phyloP scores from a whole-genome alignment of 2,329 filamentous ascomycete species.

The Aspergillus glaucus region DNA sequence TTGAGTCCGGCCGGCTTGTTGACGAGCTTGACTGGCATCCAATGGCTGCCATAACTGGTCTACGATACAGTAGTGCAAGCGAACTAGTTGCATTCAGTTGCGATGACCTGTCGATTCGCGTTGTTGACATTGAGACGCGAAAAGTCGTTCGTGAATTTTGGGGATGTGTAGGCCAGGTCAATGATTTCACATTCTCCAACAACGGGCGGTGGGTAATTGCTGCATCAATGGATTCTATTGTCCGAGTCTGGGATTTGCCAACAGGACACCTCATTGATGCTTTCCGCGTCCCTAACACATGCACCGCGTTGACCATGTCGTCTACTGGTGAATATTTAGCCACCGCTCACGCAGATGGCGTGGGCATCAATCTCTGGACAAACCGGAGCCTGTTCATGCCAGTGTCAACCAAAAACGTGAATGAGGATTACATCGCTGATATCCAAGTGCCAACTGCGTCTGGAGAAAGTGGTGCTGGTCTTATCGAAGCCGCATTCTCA shows the following conservation, averaged over 20 bases:
- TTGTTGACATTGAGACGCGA: constrained; percentile 85
- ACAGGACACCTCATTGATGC: constrained; percentile 94
- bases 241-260: constrained; percentile 90
- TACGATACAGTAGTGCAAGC: constrained; percentile 74
- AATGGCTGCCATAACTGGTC: constrained; percentile 67
- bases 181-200: constrained; percentile 81
- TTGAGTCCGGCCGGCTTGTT: constrained; percentile 70
- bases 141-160: constrained; percentile 90
- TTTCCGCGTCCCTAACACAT: constrained; percentile 70
- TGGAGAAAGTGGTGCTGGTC: constrained; percentile 69
- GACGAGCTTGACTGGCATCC: constrained; percentile 79
- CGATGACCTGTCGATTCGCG: constrained; percentile 77
- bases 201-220: constrained; percentile 93
- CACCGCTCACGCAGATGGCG: constrained; percentile 70
- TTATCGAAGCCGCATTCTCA: constrained; percentile 71
- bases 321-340: constrained; percentile 90
- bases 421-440: constrained; percentile 63
- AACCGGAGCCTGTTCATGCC: constrained; percentile 89
- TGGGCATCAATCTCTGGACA: constrained; percentile 93
- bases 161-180: constrained; percentile 67
- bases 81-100: constrained; percentile 85
- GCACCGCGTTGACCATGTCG: constrained; percentile 82
- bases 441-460: constrained; percentile 68
- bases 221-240: constrained; percentile 69
- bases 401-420: constrained; percentile 76